Evolutionary conservation across 2,329 filamentous ascomycete species (phyloP).

Genomic region (Epichloe coenophiala): DNA sequence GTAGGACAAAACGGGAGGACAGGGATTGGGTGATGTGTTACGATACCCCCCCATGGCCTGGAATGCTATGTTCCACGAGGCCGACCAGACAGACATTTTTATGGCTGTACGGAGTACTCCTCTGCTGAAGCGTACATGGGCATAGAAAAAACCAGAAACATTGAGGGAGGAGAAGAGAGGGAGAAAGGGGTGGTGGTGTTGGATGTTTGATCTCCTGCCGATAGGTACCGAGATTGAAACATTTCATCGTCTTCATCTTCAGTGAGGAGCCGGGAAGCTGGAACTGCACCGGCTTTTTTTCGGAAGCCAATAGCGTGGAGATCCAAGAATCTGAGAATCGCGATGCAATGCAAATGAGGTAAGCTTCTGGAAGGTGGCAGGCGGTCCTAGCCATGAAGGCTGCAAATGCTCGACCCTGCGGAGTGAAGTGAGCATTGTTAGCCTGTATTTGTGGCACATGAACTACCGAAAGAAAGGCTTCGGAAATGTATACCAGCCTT

Average conservation of each 20-base stretch:
- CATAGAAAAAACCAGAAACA: background rate
- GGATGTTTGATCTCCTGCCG: background rate
- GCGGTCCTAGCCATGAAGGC: background rate
- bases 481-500: background rate
- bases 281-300: background rate
- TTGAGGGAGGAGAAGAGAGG: background rate
- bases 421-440: background rate
- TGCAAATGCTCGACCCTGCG: background rate
- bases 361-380: conserved; percentile 1
- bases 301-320: background rate
- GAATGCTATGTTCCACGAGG: background rate
- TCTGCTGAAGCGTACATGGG: background rate
- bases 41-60: background rate
- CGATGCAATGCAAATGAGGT: background rate
- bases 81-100: background rate
- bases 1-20: background rate
- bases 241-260: background rate
- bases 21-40: background rate
- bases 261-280: background rate
- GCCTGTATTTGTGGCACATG: background rate
- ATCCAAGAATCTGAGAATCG: background rate
- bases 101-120: background rate
- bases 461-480: background rate
- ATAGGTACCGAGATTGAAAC: background rate
- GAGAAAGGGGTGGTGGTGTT: background rate